Base-by-base conservation (phyloP, 768 basidiomycete species). In the Suillus sp. region DNA sequence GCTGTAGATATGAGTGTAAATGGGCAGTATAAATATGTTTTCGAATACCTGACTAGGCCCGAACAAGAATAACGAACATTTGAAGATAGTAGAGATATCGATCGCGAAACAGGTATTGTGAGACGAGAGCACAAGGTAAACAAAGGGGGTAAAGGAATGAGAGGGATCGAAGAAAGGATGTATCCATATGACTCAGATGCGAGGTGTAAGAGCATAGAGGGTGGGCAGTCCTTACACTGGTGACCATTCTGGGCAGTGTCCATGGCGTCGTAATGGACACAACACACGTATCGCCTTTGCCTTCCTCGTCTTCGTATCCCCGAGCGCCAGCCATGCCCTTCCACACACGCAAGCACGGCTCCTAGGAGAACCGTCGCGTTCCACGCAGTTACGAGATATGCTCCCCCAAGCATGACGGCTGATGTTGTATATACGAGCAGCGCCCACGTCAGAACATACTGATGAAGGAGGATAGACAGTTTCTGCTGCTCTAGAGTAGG, bases 321-420 rank as follows among this genome's bases (percentile, higher is more conserved):
- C 34, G 61, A 65, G 63, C 62, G 40, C 59, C 66, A 22, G 73
- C 64, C 66, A 67, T 75, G 10, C 65, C n/a, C 79, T 68, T 80
- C 84, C 14, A 78, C 61, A 4, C 75, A 74, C 3, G 72, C 76
- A 11, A 84, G 58, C 1, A 79, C 59, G 32, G 79, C 73, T 1
- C 78, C 84, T 1, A 83, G 62, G 50, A 81, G 78, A 4, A 80
- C 74, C 32, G 78, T 78, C 0, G 74, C 67, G 60, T 90, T 83
- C 83, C 86, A 88, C 3, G 78, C 78, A 0, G 82, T 85, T 35
- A 87, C 66, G 66, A 86, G 80, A 68, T 90, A 91, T 16, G 83
- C 73, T 6, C 85, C 82, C 1, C 84, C 86, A 8, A 89, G 66
- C 4, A 79, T 69, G 2, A 77, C 64, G 8, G 78, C 72, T 22